Evolutionary conservation across 192 early-diverging fungal species (phyloP), one percentile per base, ranked within the genome.

Genomic region (Coemansia sp.): DNA sequence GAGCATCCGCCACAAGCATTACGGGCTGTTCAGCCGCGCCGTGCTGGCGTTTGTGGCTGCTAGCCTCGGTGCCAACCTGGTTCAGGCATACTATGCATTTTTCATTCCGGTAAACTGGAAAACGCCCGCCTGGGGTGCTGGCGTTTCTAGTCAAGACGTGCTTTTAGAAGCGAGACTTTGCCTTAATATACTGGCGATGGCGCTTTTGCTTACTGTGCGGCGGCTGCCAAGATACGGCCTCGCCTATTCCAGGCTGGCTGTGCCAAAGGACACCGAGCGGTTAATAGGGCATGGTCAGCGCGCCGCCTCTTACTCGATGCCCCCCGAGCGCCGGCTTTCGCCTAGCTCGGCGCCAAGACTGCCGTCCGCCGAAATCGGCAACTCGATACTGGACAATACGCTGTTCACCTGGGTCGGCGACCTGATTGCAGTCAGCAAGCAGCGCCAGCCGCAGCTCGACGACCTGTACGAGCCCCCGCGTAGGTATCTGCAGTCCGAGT

Each of bases 341-440:
- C 5, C 22, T 2, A 23, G 25, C 6, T 7, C 4, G 3, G 17
- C 10, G 30, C 2, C 36, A 14, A 19, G 28, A n/a, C 20, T 17
- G 34, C 57, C 45, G 17, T 72, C 62, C 3, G 41, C 62, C 17
- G 69, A 72, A 23, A 27, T 57, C 2, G 61, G 62, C 27, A 47
- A 43, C 30, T 72, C 69, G 12, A 48, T 72, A 4, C 23, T 72
- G n/a, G 31, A 26, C 12, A 65, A 55, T 22, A 29, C 26, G 31
- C 25, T 65, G 30, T 72, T 72, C 32, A 27, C 50, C 62, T 72
- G 69, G 69, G 46, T 60, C 14, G 54, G 49, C 31, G 15, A 51
- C 9, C 43, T 64, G 22, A 36, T 72, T 11, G 49, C 47, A 8
- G 21, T 65, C 11, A 15, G 46, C 15, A 39, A 47, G n/a, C 27